Evolutionary conservation across 2,329 filamentous ascomycete genomes (phyloP), one percentile per base, ranked within the genome.

Genomic region (Cladophialophora chaetospira): DNA sequence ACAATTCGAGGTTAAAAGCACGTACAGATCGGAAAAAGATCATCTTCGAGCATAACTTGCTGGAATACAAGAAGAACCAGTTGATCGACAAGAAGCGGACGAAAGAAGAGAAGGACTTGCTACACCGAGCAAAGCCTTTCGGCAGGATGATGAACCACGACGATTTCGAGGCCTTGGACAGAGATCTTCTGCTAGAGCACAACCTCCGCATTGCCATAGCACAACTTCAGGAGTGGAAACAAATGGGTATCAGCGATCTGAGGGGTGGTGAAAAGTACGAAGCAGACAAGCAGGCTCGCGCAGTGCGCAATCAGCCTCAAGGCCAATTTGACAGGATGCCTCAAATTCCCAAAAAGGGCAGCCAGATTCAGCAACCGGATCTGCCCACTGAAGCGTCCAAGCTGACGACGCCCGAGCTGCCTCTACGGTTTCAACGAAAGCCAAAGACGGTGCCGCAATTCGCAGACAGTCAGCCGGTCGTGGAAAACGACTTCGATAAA

Each of bases 101-200:
- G 0, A 97, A 97, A 70, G 94, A 99, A 70, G 94, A 99, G 72
- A 84, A 88, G 52, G 94, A 97, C 51, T 75, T 97, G 11, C 74
- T 96, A 13, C 93, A 93, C 74, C 96, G 96, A 71, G 88, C 91
- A 4, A 99, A 99, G 68, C 94, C 94, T 0, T 97, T 97, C 68
- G 93, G 91, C 2, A 85, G 93, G 38, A 95, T 97, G 84, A 97
- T 97, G 93, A 96, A 93, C 67, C 88, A 88, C 66, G 81, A 87
- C 44, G 94, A 99, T 71, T 97, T 96, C 68, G 88, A 95, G 62
- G 84, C 86, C 9, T 87, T 97, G 65, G 89, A 87, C 64, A 86
- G 91, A 59, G 92, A 91, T 1, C 77, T 99, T 0, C 83, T 96
- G 44, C 92, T 96, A 67, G 94, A 99, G 73, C 84, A 94, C 62